phyloP scores from a whole-genome alignment of 2,329 filamentous ascomycete genomes.

The Penicillium expansum region DNA sequence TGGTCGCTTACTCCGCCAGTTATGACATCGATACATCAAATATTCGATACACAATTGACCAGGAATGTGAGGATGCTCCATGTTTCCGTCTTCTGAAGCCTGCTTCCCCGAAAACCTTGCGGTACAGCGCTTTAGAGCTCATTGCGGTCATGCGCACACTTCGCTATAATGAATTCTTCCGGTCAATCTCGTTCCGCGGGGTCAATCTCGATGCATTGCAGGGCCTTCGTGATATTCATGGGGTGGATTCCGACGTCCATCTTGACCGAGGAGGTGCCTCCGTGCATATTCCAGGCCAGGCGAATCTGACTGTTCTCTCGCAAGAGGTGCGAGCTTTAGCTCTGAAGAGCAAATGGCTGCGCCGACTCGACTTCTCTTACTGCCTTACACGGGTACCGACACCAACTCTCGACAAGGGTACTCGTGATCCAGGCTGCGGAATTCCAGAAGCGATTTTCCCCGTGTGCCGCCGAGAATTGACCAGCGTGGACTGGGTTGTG shows the following conservation, averaged over 20 bases:
- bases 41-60: slow-evolving; percentile 62
- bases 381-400: slow-evolving; percentile 58
- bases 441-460: slow-evolving; percentile 69
- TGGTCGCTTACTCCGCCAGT: slow-evolving; percentile 67
- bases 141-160: slow-evolving; percentile 67
- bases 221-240: slow-evolving; percentile 58
- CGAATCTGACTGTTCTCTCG: slow-evolving; percentile 58
- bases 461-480: slow-evolving; percentile 64
- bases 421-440: slow-evolving; percentile 63
- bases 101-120: slow-evolving; percentile 45
- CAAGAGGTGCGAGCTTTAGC: slow-evolving; percentile 68
- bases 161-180: slow-evolving; percentile 68
- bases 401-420: slow-evolving; percentile 49
- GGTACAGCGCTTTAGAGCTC: slow-evolving; percentile 62
- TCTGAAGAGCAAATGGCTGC: slow-evolving; percentile 61
- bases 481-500: slow-evolving; percentile 68
- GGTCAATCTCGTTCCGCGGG: slow-evolving; percentile 64
- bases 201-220: slow-evolving; percentile 65
- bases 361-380: slow-evolving; percentile 64
- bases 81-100: slow-evolving; percentile 63
- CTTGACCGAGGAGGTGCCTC: slow-evolving; percentile 59
- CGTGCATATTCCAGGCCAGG: slow-evolving; percentile 54
- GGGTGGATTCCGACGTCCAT: slow-evolving; percentile 60
- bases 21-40: slow-evolving; percentile 67
- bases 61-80: slow-evolving; percentile 63